Percentiles rank a stretch among this genome's conserved stretches.
Conservation (phyloP, 148 eudicot genomes). For the Dianthus caryophyllus region DNA sequence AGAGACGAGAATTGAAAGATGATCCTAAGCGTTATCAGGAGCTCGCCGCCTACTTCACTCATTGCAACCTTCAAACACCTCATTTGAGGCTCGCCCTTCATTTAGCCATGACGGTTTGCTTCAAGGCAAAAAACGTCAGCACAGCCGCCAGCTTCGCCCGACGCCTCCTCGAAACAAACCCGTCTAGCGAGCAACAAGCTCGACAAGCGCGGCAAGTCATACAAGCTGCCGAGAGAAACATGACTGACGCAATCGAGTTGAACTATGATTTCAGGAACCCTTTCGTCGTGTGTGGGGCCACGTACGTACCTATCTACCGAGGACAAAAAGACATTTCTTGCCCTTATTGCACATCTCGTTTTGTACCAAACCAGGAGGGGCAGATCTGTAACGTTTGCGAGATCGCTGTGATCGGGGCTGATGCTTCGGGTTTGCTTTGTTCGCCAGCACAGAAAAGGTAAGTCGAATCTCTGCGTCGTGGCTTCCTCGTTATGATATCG, state of each 20-base stretch:
- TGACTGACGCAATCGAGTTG: slow-evolving; percentile 58
- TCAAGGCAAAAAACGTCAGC: slow-evolving; percentile 52
- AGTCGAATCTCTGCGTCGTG: slow-evolving; percentile 11
- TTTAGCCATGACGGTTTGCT: slow-evolving; percentile 73
- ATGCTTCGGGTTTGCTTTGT: slow-evolving; percentile 91
- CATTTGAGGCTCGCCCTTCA: slow-evolving; percentile 77
- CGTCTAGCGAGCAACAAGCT: slow-evolving; percentile 59
- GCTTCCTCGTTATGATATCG: slow-evolving; percentile 3
- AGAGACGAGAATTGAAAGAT: slow-evolving; percentile 63
- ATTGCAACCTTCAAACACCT: slow-evolving; percentile 79
- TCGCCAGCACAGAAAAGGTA: slow-evolving; percentile 75
- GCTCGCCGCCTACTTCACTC: slow-evolving; percentile 94
- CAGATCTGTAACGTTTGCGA: slow-evolving; percentile 81
- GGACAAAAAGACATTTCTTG: slow-evolving; percentile 78
- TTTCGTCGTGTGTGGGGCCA: slow-evolving; percentile 87
- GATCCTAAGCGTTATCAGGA: slow-evolving; percentile 80
- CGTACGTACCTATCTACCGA: slow-evolving; percentile 74
- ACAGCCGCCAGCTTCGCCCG: slow-evolving; percentile 86
- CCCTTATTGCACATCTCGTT: slow-evolving; percentile 76
- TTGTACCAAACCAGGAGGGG: slow-evolving; percentile 73
- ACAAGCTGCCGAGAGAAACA: slow-evolving; percentile 76
- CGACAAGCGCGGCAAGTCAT: slow-evolving; percentile 65
- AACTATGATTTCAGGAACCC: slow-evolving; percentile 96
- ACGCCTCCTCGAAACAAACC: slow-evolving; percentile 76
- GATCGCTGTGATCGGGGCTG: slow-evolving; percentile 71